Evolutionary conservation across 352 stramenopile genomes (phyloP).

Genomic region (Globisporangium takayamanum): DNA sequence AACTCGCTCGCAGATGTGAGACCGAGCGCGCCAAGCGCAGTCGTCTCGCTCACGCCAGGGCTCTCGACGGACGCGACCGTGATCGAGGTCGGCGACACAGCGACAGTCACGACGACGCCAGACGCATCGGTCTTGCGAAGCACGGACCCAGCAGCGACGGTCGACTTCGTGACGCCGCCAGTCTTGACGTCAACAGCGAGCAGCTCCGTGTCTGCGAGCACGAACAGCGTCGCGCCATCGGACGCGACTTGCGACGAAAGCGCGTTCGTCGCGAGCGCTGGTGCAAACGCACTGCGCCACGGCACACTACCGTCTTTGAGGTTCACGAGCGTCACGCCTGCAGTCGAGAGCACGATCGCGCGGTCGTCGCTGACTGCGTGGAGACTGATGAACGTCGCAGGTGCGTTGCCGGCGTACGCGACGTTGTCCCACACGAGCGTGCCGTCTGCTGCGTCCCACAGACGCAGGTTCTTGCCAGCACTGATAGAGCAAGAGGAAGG

Average conservation of each 20-base stretch:
- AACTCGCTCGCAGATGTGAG: constrained; percentile 18
- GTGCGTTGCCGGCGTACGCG: constrained; percentile 15
- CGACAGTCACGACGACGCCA: constrained; percentile 11
- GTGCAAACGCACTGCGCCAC: constrained; percentile 28
- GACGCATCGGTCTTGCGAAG: constrained; percentile 13
- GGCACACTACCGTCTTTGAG: constrained; percentile 52
- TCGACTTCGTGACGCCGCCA: constrained; percentile 13
- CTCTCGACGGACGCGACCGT: constrained; percentile 14
- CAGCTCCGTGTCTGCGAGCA: constrained; percentile 34
- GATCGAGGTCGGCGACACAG: constrained; percentile 11
- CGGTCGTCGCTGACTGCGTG: constrained; percentile 44
- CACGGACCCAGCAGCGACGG: constrained; percentile 5
- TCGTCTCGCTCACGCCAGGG: constrained; percentile 4
- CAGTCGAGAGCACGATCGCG: constrained; percentile 40
- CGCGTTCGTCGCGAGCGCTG: constrained; percentile 14
- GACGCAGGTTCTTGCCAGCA: constrained; percentile 42
- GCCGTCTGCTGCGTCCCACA: constrained; percentile 62
- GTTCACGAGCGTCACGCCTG: constrained; percentile 37
- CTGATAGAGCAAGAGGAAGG: constrained; percentile 14
- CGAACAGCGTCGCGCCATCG: constrained; percentile 41
- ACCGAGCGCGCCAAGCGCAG: constrained; percentile 8
- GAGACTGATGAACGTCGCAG: constrained; percentile 30
- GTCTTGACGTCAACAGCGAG: constrained; percentile 34
- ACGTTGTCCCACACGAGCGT: constrained; percentile 67
- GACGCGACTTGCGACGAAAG: constrained; percentile 34